These are phyloP conservation scores for Metarhizium anisopliae DNA, from an alignment of 2,329 filamentous ascomycete genomes.

Conservation along the genomic window DNA sequence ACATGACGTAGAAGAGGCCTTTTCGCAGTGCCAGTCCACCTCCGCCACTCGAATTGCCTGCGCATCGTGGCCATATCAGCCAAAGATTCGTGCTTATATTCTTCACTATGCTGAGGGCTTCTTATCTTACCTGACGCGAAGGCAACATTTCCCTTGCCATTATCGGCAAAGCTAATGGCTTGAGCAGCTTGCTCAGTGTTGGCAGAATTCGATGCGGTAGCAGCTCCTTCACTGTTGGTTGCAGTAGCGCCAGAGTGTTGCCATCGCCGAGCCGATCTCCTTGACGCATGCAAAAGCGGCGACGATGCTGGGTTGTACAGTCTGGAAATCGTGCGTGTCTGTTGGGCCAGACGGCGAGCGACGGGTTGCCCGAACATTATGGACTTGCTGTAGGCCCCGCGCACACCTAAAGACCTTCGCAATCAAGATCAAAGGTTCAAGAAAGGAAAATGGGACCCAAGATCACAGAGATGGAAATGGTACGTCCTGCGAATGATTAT, in stretches of 20 bases:
- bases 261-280: not conserved
- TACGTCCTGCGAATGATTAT: not conserved
- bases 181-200: not conserved
- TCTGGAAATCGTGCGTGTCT: not conserved
- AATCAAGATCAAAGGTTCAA: not conserved
- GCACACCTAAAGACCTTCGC: not conserved
- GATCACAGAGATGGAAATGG: not conserved
- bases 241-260: not conserved
- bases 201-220: not conserved
- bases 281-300: not conserved
- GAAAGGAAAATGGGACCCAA: not conserved
- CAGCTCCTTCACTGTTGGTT: not conserved
- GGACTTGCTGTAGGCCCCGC: not conserved
- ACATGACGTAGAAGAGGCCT: conserved; percentile 16
- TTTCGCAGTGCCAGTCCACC: conserved; percentile 10
- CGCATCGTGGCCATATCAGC: not conserved
- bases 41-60: not conserved
- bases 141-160: not conserved
- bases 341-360: conserved; percentile 2
- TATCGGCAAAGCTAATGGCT: not conserved
- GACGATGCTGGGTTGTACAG: not conserved
- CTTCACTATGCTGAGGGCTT: not conserved
- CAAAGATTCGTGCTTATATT: not conserved
- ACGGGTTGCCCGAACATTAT: not conserved
- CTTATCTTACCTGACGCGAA: not conserved